Base-by-base conservation (phyloP, 169 alveolate species). In the Theileria equi region DNA sequence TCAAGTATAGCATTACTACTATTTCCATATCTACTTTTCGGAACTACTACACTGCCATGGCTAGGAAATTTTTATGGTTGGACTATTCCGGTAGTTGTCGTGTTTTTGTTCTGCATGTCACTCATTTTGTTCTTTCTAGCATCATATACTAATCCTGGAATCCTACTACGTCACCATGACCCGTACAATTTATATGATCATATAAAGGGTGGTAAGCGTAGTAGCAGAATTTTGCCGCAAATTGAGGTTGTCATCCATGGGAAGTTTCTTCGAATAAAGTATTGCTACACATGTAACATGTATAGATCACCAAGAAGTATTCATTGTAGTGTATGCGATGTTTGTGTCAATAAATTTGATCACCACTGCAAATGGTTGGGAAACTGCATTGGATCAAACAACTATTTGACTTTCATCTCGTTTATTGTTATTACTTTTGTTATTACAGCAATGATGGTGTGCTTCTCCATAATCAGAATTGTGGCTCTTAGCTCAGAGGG, bases 361-460 rank as follows among this genome's bases (percentile, higher is more conserved):
- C 97, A 93, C 66, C 97, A 93, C 64, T 93, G 97, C 66, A 94
- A 94, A 36, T 93, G 97, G 96, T 80, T 93, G 19, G 95, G 96
- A 17, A 88, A 87, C 26, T 93, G 97, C 66, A 84, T 90, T 4
- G 97, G 95, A n/a, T 88, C 89, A 57, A 81, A 93, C 72, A 93
- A 93, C 70, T 92, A 93, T 79, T 77, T 79, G 77, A 70, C 52
- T 57, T 84, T 84, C 47, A 78, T 68, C 81, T 73, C 67, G 32
- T 80, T 86, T 72, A 61, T 81, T 19, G 45, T 55, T 32, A 41
- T 69, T 43, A 78, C 82, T 19, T 67, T 68, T 48, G 19, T 81
- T 44, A 70, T 64, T 48, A 61, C 66, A 34, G 49, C 73, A 38
- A 47, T 81, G 25, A 48, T 77, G 17, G 44, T 76, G 5, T 58